These are phyloP conservation scores for Lachancea lanzarotensis DNA, from an alignment of 805 yeast species.

Conservation along the genomic window DNA sequence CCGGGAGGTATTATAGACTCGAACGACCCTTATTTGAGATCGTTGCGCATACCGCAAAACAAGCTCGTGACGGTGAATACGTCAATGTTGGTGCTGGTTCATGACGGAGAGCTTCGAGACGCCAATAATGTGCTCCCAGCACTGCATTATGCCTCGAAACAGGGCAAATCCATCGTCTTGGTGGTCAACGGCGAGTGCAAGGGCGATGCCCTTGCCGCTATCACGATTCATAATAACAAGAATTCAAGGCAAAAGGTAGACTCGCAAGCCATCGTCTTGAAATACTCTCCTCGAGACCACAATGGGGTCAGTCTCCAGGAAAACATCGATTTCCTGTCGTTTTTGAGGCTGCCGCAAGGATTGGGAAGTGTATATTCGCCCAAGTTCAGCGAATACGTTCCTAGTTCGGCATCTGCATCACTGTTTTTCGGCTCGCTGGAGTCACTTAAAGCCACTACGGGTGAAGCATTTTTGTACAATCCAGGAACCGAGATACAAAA, in stretches of 20 bases:
- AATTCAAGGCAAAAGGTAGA: conserved; percentile 19
- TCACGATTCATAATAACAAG: conserved; percentile 29
- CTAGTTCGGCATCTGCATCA: conserved; percentile 27
- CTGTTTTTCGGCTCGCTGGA: conserved; percentile 26
- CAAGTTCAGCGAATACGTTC: conserved; percentile 23
- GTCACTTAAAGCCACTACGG: conserved; percentile 29
- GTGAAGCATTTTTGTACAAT: conserved; percentile 29
- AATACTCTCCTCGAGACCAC: conserved; percentile 18
- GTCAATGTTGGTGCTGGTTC: conserved; percentile 20
- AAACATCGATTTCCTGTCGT: conserved; percentile 21
- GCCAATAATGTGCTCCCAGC: conserved; percentile 25
- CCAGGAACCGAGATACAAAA: conserved; percentile 9
- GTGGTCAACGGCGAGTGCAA: conserved; percentile 24
- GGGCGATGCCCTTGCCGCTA: conserved; percentile 28
- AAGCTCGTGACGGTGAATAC: conserved; percentile 22
- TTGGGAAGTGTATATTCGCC: conserved; percentile 25
- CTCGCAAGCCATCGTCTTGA: conserved; percentile 18
- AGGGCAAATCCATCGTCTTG: conserved; percentile 20
- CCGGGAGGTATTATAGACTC: conserved; percentile 23
- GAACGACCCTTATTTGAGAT: conserved; percentile 27
- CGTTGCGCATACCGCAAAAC: conserved; percentile 20
- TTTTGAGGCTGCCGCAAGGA: conserved; percentile 25
- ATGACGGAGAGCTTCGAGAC: conserved; percentile 27
- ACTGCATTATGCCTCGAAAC: conserved; percentile 21
- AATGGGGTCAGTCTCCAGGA: conserved; percentile 18